Conservation (phyloP, 2,329 filamentous ascomycete genomes). For the Plenodomus lindquistii region DNA sequence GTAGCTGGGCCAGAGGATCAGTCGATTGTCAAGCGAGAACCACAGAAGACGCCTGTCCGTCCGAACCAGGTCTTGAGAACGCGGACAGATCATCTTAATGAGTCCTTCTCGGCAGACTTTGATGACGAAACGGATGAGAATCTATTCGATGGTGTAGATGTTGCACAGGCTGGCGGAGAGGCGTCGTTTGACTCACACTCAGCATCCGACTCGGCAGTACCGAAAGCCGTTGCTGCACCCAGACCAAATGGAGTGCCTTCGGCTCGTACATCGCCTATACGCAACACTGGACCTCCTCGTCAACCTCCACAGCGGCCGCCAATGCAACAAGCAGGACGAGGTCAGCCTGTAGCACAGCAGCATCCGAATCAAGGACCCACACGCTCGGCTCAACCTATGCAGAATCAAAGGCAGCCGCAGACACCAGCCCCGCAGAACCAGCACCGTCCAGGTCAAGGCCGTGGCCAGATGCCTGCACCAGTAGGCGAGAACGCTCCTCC, state of each 20-base stretch:
- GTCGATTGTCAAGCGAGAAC: slow-evolving; percentile 32
- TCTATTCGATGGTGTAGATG: slow-evolving; percentile 60
- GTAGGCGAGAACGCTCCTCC: slow-evolving; percentile 23
- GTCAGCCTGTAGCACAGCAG: slow-evolving; percentile 28
- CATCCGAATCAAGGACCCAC: slow-evolving; percentile 28
- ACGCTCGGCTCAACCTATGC: slow-evolving; percentile 20
- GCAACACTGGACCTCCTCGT: slow-evolving; percentile 22
- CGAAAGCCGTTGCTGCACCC: slow-evolving; percentile 14
- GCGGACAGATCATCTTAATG: slow-evolving; percentile 37
- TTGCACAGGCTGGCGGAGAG: slow-evolving; percentile 62
- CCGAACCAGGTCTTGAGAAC: slow-evolving; percentile 29
- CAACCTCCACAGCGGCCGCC: slow-evolving; percentile 27
- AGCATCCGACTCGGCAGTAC: slow-evolving; percentile 15
- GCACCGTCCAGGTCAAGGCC: slow-evolving; percentile 23
- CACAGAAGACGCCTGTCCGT: slow-evolving; percentile 26
- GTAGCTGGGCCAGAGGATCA: slow-evolving; percentile 26
- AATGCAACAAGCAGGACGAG: slow-evolving; percentile 26
- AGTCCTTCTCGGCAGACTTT: slow-evolving; percentile 48
- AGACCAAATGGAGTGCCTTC: slow-evolving; percentile 21
- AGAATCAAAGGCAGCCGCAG: slow-evolving; percentile 36
- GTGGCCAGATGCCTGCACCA: slow-evolving; percentile 26
- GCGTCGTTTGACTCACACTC: slow-evolving; percentile 33
- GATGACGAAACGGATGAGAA: slow-evolving; percentile 62
- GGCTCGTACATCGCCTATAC: slow-evolving; percentile 25
- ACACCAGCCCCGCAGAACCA: slow-evolving; percentile 30